Conservation (phyloP, 2,329 filamentous ascomycete genomes). For the Neonectria coccinea region DNA sequence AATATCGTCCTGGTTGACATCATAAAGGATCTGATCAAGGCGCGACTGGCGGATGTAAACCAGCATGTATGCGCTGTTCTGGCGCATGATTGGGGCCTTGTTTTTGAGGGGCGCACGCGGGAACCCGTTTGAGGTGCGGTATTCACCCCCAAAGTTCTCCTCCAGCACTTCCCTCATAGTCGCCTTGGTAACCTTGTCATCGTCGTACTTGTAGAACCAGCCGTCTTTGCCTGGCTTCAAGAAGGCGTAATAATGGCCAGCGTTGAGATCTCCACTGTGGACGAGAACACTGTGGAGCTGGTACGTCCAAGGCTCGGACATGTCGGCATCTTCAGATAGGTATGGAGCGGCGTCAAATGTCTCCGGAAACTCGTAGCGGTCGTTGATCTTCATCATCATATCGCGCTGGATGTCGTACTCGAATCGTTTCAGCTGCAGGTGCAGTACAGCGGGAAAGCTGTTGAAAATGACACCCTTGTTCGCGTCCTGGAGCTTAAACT, state of each 20-base stretch:
- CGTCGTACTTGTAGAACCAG: conserved; percentile 96
- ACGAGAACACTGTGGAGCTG: conserved; percentile 95
- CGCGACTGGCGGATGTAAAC: conserved; percentile 93
- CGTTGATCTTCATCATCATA: conserved; percentile 99
- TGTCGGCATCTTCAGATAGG: conserved; percentile 86
- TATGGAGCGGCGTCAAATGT: conserved; percentile 87
- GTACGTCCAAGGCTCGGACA: conserved; percentile 89
- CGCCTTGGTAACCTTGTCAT: conserved; percentile 95
- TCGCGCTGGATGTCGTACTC: conserved; percentile 97
- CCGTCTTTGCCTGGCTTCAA: conserved; percentile 93
- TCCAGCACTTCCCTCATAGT: conserved; percentile 92
- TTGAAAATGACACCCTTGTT: conserved; percentile 98
- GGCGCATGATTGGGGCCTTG: conserved; percentile 70
- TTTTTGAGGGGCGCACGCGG: conserved; percentile 63
- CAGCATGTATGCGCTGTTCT: conserved; percentile 96
- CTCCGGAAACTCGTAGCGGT: conserved; percentile 90
- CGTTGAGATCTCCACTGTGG: conserved; percentile 95
- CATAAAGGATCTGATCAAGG: conserved; percentile 83
- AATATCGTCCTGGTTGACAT: conserved; percentile 81
- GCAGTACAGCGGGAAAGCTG: conserved; percentile 91
- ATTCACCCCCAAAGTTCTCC: conserved; percentile 96
- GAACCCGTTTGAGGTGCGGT: conserved; percentile 63
- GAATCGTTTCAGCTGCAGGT: conserved; percentile 96
- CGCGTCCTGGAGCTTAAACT: conserved; percentile 93
- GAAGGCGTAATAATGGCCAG: conserved; percentile 98